These are phyloP conservation scores for Fusarium sp. DNA, from an alignment of 2,329 filamentous ascomycete genomes.

Conservation along the genomic window DNA sequence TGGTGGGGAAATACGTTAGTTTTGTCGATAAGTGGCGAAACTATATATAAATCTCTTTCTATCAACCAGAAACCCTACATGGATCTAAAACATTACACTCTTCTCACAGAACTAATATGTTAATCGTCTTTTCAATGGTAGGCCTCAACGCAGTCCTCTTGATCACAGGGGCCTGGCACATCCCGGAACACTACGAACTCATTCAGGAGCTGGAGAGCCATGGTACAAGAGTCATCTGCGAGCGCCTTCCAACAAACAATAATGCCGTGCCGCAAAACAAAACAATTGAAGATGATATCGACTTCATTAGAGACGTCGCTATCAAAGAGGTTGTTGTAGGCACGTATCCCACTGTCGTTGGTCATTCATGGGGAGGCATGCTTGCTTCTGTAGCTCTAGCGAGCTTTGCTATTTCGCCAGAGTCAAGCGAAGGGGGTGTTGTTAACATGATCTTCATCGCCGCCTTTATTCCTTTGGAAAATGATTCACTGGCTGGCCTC, in stretches of 20 bases:
- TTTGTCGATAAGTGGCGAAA: neutral
- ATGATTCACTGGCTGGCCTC: neutral
- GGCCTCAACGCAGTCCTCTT: neutral
- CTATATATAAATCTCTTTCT: neutral
- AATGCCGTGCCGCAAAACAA: neutral
- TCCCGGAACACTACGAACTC: neutral
- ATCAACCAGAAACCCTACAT: neutral
- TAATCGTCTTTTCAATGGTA: neutral
- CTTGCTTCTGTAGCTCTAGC: neutral
- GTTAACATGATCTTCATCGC: neutral
- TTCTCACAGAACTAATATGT: neutral
- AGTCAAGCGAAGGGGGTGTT: neutral
- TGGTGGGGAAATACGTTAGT: no score
- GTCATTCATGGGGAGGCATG: neutral
- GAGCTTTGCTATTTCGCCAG: neutral
- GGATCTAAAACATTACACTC: no score
- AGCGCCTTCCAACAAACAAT: neutral
- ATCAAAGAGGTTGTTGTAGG: neutral
- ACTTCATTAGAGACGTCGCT: neutral
- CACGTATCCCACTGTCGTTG: neutral
- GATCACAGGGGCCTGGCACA: neutral
- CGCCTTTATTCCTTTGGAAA: neutral
- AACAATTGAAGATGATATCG: neutral
- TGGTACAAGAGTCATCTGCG: neutral
- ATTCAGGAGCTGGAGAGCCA: neutral